These are phyloP conservation scores for Spinacia oleracea DNA, from an alignment of 179 eudicot species.

Conservation along the genomic window DNA sequence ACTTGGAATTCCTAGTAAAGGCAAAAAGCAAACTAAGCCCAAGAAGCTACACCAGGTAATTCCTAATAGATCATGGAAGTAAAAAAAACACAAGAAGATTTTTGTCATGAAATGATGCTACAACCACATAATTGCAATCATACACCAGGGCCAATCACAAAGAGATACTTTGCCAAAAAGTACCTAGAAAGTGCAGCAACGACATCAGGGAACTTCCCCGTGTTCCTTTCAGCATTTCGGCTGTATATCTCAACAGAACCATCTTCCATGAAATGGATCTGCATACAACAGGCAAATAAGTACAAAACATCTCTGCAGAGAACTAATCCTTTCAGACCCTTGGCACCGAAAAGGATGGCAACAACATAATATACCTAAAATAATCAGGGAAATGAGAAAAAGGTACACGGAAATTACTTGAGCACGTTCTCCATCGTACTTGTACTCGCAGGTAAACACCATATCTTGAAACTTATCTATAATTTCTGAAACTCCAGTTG, in stretches of 20 bases:
- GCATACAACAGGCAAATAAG: conserved; percentile 22
- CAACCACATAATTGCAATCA: neutral
- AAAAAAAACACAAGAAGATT: neutral
- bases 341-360: neutral
- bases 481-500: conserved; percentile 90
- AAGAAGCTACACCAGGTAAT: neutral
- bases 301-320: neutral
- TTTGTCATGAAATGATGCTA: conserved; percentile 9
- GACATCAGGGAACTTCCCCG: conserved; percentile 97
- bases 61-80: neutral
- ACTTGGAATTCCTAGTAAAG: neutral
- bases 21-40: neutral
- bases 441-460: conserved; percentile 90
- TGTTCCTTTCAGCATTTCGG: conserved; percentile 90
- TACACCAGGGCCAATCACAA: neutral
- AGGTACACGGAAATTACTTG: conserved; percentile 50
- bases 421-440: conserved; percentile 99
- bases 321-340: neutral
- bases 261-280: conserved; percentile 95
- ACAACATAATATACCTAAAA: conserved; percentile 3
- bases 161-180: neutral
- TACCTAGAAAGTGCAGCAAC: conserved; percentile 67
- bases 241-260: conserved; percentile 93
- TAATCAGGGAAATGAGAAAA: conserved; percentile 8
- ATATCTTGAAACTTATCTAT: conserved; percentile 89